Base-by-base conservation (phyloP, 345 rosid species). In the Salix brachista region DNA sequence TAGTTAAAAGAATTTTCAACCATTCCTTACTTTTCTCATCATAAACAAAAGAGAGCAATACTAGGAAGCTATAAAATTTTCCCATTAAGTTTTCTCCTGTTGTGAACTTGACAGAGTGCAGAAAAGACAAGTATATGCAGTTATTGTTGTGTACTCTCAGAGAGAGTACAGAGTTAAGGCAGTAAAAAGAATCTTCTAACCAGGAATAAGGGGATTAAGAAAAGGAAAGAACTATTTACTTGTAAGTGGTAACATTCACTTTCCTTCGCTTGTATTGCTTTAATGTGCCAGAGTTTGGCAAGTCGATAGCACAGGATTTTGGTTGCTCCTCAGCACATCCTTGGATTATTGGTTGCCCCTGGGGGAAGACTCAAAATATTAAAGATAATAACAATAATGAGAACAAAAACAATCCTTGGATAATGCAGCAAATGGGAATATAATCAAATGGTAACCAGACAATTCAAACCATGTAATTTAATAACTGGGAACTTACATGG, bases 211-310 rank as follows among this genome's bases (percentile, higher is more conserved):
- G 26, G 16, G 65, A 9, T 17, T 62, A 65, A 41, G 69, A 56
- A 10, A 30, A 67, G 37, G 66, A 67, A 68, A 32, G 19, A 68
- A 52, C 58, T 79, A 52, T 79, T 81, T 88, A 94, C 93, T 71
- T 81, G 79, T 72, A 73, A 73, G 80, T 75, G 77, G 76, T 26
- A 67, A 48, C 70, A 34, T 80, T 68, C 67, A 78, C 67, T 72
- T 84, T 80, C 90, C 85, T 87, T 77, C 84, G 86, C 80, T 90
- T 92, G 54, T 21, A 30, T 77, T 80, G 83, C 83, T 77, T 81
- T 80, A 69, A 80, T 21, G 78, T 80, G 76, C 42, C 52, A 68
- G 77, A 70, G 72, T 74, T 85, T 44, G 75, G 75, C 14, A 71
- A 44, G 34, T 56, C 6, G 16, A 17, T 61, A 32, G 58, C 67